A percentile compares a stretch with the other conserved stretches of the same genome.
These are phyloP conservation scores for Rutstroemia sydowiana DNA, from an alignment of 2,329 filamentous ascomycete genomes.

Conservation along the genomic window DNA sequence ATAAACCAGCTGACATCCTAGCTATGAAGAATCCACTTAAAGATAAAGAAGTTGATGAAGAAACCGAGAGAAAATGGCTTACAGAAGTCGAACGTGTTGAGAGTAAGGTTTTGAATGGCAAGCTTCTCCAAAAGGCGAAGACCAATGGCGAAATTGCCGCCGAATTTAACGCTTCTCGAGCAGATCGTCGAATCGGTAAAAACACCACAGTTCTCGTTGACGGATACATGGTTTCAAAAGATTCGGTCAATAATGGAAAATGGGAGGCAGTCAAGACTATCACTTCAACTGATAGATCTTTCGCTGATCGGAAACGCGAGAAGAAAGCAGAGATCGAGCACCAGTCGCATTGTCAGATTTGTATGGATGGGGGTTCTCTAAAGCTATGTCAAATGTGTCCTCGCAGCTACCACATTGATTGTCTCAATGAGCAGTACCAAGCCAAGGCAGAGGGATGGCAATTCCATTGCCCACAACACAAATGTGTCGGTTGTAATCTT, in stretches of 20 bases:
- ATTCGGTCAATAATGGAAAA: conserved; percentile 43
- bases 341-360: conserved; percentile 45
- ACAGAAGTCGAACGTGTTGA: conserved; percentile 48
- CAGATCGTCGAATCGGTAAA: conserved; percentile 46
- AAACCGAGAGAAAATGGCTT: conserved; percentile 48
- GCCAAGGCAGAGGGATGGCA: conserved; percentile 36
- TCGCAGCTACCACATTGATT: conserved; percentile 44
- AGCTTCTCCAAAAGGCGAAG: conserved; percentile 35
- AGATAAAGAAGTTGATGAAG: conserved; percentile 31
- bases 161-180: conserved; percentile 31
- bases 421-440: conserved; percentile 37
- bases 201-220: conserved; percentile 50
- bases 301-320: conserved; percentile 41
- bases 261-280: conserved; percentile 53
- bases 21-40: conserved; percentile 29
- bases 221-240: conserved; percentile 49
- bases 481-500: conserved; percentile 45
- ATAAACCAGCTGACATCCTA: conserved; percentile 38
- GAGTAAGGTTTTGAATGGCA: conserved; percentile 49
- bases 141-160: conserved; percentile 30
- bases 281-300: conserved; percentile 45
- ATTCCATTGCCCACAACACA: conserved; percentile 50
- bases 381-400: conserved; percentile 45
- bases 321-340: conserved; percentile 39
- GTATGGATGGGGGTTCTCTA: conserved; percentile 42